Evolutionary conservation across 257 asterid genomes (phyloP).

Genomic region (Fraxinus anomala): DNA sequence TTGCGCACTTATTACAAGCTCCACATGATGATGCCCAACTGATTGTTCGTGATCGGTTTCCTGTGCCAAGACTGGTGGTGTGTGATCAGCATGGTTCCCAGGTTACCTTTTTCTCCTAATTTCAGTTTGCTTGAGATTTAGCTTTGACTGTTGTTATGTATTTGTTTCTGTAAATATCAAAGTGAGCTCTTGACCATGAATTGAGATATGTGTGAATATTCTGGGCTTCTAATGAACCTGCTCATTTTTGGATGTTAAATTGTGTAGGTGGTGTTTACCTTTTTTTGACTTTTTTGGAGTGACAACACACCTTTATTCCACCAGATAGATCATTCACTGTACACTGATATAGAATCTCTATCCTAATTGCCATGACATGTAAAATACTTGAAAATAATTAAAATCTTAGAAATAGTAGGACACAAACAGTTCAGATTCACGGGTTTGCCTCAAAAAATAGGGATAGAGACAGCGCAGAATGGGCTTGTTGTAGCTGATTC

Average conservation of each 20-base stretch:
- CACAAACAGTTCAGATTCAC: not conserved
- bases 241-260: not conserved
- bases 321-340: too few species aligned
- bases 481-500: not conserved
- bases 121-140: not conserved
- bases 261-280: not conserved
- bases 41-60: conserved; percentile 85
- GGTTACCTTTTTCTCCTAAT: conserved; percentile 43
- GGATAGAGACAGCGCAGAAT: not conserved
- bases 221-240: not conserved
- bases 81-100: conserved; percentile 99
- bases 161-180: not conserved
- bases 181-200: not conserved
- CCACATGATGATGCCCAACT: conserved; percentile 85
- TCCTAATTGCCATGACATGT: not conserved
- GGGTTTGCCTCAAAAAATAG: not conserved
- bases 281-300: not conserved
- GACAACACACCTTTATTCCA: not conserved
- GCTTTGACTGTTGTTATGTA: conserved; percentile 12
- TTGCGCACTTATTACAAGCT: conserved; percentile 82
- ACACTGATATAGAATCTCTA: not conserved
- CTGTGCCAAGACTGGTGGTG: conserved; percentile 91
- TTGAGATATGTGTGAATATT: conserved; percentile 4
- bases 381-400: not conserved
- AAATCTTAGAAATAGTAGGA: not conserved